Evolutionary conservation across 768 basidiomycete genomes (phyloP).

Genomic region (Pulveroboletus sp.): DNA sequence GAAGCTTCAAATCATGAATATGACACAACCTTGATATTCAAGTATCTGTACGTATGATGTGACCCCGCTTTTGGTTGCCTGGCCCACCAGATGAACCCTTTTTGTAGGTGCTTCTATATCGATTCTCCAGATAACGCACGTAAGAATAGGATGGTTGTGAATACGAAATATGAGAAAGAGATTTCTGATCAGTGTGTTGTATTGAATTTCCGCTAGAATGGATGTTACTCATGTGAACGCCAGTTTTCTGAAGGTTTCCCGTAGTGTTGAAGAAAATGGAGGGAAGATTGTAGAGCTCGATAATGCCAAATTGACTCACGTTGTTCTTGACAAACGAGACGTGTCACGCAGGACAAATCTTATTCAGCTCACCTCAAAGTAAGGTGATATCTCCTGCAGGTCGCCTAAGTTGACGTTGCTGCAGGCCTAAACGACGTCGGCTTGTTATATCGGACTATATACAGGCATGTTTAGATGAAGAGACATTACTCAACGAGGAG

Average conservation of each 20-base stretch:
- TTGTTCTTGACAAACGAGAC: slow-evolving; percentile 81
- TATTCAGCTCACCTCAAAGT: slow-evolving; percentile 70
- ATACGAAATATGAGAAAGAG: slow-evolving; percentile 46
- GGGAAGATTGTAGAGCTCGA: slow-evolving; percentile 65
- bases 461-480: slow-evolving; percentile 74
- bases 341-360: slow-evolving; percentile 66
- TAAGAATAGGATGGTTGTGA: slow-evolving; percentile 56
- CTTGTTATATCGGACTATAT: slow-evolving; percentile 78
- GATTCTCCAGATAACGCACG: slow-evolving; percentile 75
- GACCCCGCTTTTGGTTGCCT: neutral
- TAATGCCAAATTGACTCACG: slow-evolving; percentile 80
- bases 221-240: neutral
- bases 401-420: slow-evolving; percentile 10
- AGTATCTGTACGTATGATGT: slow-evolving; percentile 58
- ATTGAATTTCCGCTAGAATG: neutral
- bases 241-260: slow-evolving; percentile 54
- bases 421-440: slow-evolving; percentile 75
- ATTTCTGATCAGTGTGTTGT: slow-evolving; percentile 49
- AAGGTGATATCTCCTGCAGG: slow-evolving; percentile 21
- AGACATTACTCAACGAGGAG: slow-evolving; percentile 79
- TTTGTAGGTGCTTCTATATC: slow-evolving; percentile 78
- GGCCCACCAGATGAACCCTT: neutral
- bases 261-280: slow-evolving; percentile 60
- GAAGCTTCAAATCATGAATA: slow-evolving; percentile 73
- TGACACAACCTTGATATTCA: slow-evolving; percentile 75